Conservation (phyloP, 2,329 filamentous ascomycete species). For the Penicillium paneum region DNA sequence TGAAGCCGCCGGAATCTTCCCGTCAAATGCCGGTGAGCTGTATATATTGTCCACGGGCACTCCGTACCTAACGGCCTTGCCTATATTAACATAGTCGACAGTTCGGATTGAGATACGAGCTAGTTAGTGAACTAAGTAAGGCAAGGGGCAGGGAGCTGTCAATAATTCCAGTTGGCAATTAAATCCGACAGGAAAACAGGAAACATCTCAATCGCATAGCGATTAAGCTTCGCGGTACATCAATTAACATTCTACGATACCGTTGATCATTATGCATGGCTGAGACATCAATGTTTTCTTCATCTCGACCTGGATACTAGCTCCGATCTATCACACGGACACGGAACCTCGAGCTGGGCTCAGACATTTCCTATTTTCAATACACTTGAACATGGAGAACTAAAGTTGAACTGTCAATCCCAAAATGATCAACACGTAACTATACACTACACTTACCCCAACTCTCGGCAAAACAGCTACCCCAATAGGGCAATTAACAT, state of each 20-base stretch:
- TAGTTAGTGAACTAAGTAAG: not conserved
- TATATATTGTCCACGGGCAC: no score
- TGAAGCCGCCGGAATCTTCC: not conserved
- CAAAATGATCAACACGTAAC: not conserved
- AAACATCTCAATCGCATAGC: not conserved
- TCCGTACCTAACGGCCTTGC: not conserved
- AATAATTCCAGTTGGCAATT: not conserved
- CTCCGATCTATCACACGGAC: not conserved
- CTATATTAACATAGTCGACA: not conserved
- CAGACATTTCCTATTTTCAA: not conserved
- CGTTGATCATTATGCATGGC: not conserved
- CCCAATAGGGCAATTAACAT: slow-evolving; percentile 14
- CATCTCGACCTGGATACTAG: not conserved
- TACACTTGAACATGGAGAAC: not conserved
- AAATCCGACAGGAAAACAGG: not conserved
- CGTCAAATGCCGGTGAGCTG: not conserved
- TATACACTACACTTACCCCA: slow-evolving; percentile 11
- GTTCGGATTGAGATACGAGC: not conserved
- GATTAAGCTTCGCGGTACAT: not conserved
- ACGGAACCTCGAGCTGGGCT: no score
- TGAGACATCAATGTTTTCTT: not conserved
- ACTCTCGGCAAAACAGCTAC: slow-evolving; percentile 13
- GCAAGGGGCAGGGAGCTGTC: not conserved
- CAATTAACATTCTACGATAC: not conserved
- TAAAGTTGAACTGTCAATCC: not conserved